Evolutionary conservation across 108 stramenopile genomes (phyloP).

Genomic region (Cyclotella cryptica): DNA sequence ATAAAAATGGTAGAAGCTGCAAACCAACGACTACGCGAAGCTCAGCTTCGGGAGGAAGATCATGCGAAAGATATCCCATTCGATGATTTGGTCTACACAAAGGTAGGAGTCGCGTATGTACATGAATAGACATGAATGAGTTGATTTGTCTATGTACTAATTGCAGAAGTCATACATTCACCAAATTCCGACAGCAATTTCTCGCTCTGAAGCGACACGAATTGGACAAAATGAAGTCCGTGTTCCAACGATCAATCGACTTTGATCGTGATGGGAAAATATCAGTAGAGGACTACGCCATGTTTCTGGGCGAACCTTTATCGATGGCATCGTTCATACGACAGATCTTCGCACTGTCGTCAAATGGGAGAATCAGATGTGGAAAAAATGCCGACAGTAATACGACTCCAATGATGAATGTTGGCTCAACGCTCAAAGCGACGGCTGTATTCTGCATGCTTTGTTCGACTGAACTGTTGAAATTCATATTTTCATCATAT

Average conservation of each 20-base stretch:
- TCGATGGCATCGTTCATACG: conserved; percentile 35
- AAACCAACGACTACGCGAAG: conserved; percentile 40
- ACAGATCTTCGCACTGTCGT: conserved; percentile 47
- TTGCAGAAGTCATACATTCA: neutral
- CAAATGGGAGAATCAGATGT: conserved; percentile 1
- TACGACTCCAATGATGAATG: conserved; percentile 24
- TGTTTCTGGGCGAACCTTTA: conserved; percentile 40
- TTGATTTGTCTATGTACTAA: neutral
- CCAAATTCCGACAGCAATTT: conserved; percentile 7
- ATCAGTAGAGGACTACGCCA: conserved; percentile 36
- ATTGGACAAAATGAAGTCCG: conserved; percentile 23
- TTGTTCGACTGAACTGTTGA: conserved; percentile 26
- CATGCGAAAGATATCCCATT: conserved; percentile 39
- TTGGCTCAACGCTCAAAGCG: conserved; percentile 52
- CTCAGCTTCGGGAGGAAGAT: conserved; percentile 46
- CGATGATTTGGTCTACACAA: conserved; percentile 48
- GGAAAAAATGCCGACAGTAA: conserved; percentile 9
- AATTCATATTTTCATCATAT: conserved; percentile 42
- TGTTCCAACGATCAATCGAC: conserved; percentile 30
- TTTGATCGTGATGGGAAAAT: conserved; percentile 37
- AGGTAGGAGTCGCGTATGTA: neutral
- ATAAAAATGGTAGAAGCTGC: conserved; percentile 35
- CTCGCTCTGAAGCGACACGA: conserved; percentile 32
- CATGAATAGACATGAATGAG: neutral
- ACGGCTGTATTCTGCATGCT: conserved; percentile 52